Evolutionary conservation across 345 rosid species (phyloP), one percentile per base, ranked within the genome.

Genomic region (Camelina laxa): DNA sequence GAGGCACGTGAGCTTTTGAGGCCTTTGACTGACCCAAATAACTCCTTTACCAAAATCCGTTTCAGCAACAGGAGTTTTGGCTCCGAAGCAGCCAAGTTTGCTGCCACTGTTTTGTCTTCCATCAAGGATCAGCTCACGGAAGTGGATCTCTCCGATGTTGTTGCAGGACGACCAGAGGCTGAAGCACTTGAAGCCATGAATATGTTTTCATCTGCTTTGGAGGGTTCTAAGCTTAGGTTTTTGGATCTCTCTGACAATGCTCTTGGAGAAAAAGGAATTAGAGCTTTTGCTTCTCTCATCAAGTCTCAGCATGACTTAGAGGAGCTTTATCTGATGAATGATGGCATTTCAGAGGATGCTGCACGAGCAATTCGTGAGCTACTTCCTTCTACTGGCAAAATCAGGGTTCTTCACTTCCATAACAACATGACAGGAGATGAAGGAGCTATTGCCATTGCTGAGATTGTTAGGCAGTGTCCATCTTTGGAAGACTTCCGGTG

Each of bases 381-480:
- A 60, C 85, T 93, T 79, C 93, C 97, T 60, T 90, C 91, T 17
- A 87, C 96, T 19, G 83, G 76, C 72, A 84, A 85, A 78, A 90
- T 91, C 69, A 87, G 53, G 81, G 80, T 89, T 65, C 97, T 93
- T 82, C 95, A 89, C 12, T 89, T 93, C 79, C 97, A 89, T 65
- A 93, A 89, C 78, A 93, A 93, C 80, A 93, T 93, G 97, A 89
- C 97, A 1, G 98, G 97, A 54, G 98, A 91, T 45, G 84, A 84
- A 78, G 98, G 97, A 69, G 96, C 91, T 6, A 55, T 84, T 69
- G 86, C 97, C 35, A 91, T 93, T 57, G 75, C 96, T 47, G 87
- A 89, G 80, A 85, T 89, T 11, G 82, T 91, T 77, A 84, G 70
- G 73, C 69, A 67, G 21, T 85, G 89, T 53, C 89, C 84, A 15